Conservation (phyloP, 176 grass and related monocot genomes). For the Poa annua region DNA sequence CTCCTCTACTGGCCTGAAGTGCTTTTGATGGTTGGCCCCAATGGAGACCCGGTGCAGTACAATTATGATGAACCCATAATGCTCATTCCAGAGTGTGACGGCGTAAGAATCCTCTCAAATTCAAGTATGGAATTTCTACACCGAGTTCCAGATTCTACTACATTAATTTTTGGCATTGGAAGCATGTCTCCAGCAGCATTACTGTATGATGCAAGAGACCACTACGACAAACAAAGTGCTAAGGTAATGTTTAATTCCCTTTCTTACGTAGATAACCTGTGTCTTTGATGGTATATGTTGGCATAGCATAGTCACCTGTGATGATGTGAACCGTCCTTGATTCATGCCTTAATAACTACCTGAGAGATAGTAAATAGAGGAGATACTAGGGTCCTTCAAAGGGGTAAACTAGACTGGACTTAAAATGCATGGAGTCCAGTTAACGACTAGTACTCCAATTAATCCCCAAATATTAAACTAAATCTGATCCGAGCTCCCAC, state of each 20-base stretch:
- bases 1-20: conserved; percentile 91
- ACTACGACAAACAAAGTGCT: conserved; percentile 92
- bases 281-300: conserved; percentile 21
- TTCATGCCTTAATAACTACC: background rate
- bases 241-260: conserved; percentile 67
- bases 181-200: conserved; percentile 89
- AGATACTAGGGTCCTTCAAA: background rate
- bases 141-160: conserved; percentile 80
- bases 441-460: background rate
- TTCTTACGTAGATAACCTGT: conserved; percentile 11
- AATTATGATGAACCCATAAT: conserved; percentile 91
- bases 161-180: conserved; percentile 88
- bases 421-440: conserved; percentile 4
- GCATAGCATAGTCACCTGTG: background rate
- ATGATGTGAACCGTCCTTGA: background rate
- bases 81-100: conserved; percentile 93
- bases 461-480: background rate
- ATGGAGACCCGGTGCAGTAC: conserved; percentile 85
- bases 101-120: conserved; percentile 94
- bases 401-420: background rate
- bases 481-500: background rate
- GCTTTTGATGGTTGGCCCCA: conserved; percentile 88
- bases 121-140: conserved; percentile 98
- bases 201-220: conserved; percentile 95
- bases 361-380: conserved; percentile 6